Evolutionary conservation across 768 basidiomycete genomes (phyloP).

Genomic region (Auriscalpium orientale): DNA sequence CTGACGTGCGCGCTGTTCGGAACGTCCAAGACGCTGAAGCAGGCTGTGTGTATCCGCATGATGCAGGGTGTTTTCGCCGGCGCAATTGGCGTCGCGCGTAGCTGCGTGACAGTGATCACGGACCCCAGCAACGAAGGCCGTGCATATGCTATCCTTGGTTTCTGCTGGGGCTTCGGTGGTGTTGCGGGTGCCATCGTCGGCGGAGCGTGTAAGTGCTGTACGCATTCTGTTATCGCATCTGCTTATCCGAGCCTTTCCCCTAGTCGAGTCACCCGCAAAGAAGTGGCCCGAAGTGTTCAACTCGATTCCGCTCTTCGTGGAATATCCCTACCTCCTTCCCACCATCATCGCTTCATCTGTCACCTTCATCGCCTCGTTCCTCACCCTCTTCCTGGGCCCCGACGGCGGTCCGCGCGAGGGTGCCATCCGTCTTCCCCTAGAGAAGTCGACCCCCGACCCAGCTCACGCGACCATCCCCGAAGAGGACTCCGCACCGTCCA

Average conservation of each 20-base stretch:
- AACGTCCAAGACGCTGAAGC: constrained; percentile 62
- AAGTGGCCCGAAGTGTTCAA: constrained; percentile 82
- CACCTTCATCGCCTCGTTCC: constrained; percentile 72
- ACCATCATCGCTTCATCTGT: constrained; percentile 71
- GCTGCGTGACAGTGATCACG: constrained; percentile 79
- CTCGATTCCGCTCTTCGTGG: constrained; percentile 55
- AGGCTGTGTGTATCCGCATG: constrained; percentile 81
- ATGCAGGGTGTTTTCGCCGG: constrained; percentile 91
- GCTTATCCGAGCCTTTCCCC: constrained; percentile 14
- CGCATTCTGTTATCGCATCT: neutral
- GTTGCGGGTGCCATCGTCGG: constrained; percentile 84
- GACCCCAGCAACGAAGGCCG: constrained; percentile 89
- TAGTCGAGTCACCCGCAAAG: constrained; percentile 75
- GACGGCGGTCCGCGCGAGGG: constrained; percentile 89
- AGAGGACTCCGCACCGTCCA: constrained; percentile 44
- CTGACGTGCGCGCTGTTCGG: constrained; percentile 73
- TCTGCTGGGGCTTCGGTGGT: constrained; percentile 96
- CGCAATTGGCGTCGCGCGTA: constrained; percentile 90
- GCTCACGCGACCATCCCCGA: constrained; percentile 49
- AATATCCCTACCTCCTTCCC: constrained; percentile 88
- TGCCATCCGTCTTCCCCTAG: constrained; percentile 72
- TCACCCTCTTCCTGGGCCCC: constrained; percentile 81
- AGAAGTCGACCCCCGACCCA: constrained; percentile 48
- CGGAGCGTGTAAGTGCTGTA: constrained; percentile 55
- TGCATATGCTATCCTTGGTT: constrained; percentile 91